These are phyloP conservation scores for Proliferodiscus dingleyae DNA, from an alignment of 2,329 filamentous ascomycete genomes.

Conservation along the genomic window DNA sequence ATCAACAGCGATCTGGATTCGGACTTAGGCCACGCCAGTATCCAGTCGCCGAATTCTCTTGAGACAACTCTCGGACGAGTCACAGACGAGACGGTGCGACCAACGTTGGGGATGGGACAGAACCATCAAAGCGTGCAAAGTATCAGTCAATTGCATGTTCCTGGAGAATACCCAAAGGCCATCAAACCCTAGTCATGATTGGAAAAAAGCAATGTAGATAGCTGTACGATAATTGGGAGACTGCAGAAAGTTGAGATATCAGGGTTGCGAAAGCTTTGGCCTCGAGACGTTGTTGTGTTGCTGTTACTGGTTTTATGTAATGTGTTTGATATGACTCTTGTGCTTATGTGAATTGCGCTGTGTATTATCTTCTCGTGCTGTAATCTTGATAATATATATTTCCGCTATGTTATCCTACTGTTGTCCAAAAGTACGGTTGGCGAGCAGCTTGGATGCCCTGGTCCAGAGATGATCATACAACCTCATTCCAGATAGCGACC, in stretches of 20 bases:
- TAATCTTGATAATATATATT: no score
- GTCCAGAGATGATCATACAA: no score
- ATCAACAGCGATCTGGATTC: not conserved
- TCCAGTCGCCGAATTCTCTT: slow-evolving; percentile 9
- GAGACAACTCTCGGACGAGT: slow-evolving; percentile 4
- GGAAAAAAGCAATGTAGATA: not conserved
- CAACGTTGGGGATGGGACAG: slow-evolving; percentile 20
- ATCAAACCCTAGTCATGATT: not conserved
- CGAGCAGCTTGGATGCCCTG: no score
- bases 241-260: not conserved
- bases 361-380: no score
- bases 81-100: slow-evolving; percentile 15
- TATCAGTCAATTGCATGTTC: slow-evolving; percentile 30
- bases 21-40: not conserved
- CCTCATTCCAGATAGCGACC: no score
- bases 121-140: slow-evolving; percentile 25
- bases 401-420: no score
- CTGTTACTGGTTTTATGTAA: no score
- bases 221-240: not conserved
- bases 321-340: no score
- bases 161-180: slow-evolving; percentile 27
- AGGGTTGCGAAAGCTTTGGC: not conserved
- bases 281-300: not conserved
- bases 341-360: no score
- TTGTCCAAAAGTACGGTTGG: no score